Evolutionary conservation across 306 rosid genomes (phyloP).

Genomic region (Begonia fuchsioides): DNA sequence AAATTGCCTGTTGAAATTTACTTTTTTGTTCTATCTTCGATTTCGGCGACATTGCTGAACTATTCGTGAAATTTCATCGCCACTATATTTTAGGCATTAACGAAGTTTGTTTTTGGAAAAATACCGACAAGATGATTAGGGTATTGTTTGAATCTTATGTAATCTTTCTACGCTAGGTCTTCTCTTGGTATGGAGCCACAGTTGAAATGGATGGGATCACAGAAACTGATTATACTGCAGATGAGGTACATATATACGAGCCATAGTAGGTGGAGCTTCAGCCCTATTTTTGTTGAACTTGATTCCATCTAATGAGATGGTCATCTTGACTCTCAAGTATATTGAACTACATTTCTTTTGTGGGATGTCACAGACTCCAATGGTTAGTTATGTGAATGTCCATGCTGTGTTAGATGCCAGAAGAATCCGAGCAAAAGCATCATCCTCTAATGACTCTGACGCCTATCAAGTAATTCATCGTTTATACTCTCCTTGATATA

Average conservation of each 20-base stretch:
- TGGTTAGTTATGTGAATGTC: slow-evolving; percentile 85
- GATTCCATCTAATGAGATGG: background rate
- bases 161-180: slow-evolving; percentile 30
- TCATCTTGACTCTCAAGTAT: background rate
- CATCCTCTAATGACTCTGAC: slow-evolving; percentile 38
- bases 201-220: slow-evolving; percentile 86
- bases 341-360: background rate
- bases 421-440: slow-evolving; percentile 65
- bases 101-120: no score
- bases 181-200: slow-evolving; percentile 90
- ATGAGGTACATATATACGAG: slow-evolving; percentile 46
- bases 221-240: slow-evolving; percentile 81
- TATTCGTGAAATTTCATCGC: background rate
- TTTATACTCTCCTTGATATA: background rate
- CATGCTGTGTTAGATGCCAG: slow-evolving; percentile 75
- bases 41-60: background rate
- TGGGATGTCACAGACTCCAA: slow-evolving; percentile 50
- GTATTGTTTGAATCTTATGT: background rate
- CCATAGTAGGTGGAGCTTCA: background rate
- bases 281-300: background rate
- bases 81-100: no score
- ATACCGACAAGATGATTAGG: background rate
- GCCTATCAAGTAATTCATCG: slow-evolving; percentile 36
- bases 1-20: background rate
- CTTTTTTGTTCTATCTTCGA: no score